Evolutionary conservation across 208 protist species (phyloP).

Genomic region (Phytomonas sp.): DNA sequence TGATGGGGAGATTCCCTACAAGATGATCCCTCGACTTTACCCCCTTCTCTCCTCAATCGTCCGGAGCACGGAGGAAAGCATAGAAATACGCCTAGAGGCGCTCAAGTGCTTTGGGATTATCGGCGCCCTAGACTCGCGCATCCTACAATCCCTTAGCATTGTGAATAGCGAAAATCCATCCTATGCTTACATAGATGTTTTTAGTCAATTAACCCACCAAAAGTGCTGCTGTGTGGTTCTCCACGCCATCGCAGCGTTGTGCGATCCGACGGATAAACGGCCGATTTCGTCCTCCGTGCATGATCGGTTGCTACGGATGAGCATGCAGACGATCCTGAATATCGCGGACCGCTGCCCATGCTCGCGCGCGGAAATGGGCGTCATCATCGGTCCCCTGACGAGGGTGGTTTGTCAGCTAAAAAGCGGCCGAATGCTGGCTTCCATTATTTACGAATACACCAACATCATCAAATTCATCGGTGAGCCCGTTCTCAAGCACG

Average conservation of each 20-base stretch:
- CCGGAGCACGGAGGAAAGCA: slow-evolving; percentile 51
- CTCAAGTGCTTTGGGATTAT: slow-evolving; percentile 69
- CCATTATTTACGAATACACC: slow-evolving; percentile 61
- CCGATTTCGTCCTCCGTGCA: slow-evolving; percentile 20
- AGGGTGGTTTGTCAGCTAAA: slow-evolving; percentile 42
- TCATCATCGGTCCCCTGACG: slow-evolving; percentile 51
- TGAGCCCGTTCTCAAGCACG: slow-evolving; percentile 27
- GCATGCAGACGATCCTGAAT: slow-evolving; percentile 66
- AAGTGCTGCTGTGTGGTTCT: slow-evolving; percentile 72
- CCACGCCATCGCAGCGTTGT: slow-evolving; percentile 36
- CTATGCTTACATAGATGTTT: slow-evolving; percentile 18
- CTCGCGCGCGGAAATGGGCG: slow-evolving; percentile 45
- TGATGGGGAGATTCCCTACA: slow-evolving; percentile 55
- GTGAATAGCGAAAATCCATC: slow-evolving; percentile 16
- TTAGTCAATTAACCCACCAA: slow-evolving; percentile 39
- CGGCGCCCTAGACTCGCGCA: slow-evolving; percentile 67
- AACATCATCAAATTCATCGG: slow-evolving; percentile 64
- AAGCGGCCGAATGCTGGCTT: slow-evolving; percentile 38
- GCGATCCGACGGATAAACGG: slow-evolving; percentile 41
- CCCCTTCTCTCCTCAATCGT: slow-evolving; percentile 51
- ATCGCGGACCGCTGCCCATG: slow-evolving; percentile 64
- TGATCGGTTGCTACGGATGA: slow-evolving; percentile 44
- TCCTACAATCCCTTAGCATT: slow-evolving; percentile 54
- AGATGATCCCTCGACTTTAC: slow-evolving; percentile 64
- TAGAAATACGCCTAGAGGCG: slow-evolving; percentile 70